Base-by-base conservation (phyloP, 2,329 filamentous ascomycete genomes). In the Ophiocordyceps sinensis region DNA sequence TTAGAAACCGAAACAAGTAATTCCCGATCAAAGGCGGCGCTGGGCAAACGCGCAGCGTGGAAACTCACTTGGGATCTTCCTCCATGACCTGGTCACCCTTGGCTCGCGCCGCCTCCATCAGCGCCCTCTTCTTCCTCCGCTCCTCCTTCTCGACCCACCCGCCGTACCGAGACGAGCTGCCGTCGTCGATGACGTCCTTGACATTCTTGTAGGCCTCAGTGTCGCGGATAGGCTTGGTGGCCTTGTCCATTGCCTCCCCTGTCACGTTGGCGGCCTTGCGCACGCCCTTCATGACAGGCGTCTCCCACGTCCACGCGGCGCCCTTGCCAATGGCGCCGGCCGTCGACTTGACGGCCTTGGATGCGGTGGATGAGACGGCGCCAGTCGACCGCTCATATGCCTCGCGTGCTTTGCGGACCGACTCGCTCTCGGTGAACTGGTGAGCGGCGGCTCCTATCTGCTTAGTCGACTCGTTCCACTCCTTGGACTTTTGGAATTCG, bases 381-480 rank as follows among this genome's bases (percentile, higher is more conserved):
- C 84, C 85, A 3, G 87, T 85, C 8, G 88, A 88, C 50, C 84
- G 81, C 54, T 85, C 79, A 59, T 94, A 95, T 8, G 86, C 89
- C 50, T 86, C 79, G 49, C 84, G 78, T 28, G 89, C 91, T 52
- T 79, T 78, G 55, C 86, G 82, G 14, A 98, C 85, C 15, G 82
- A 84, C 56, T 95, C 88, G 56, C 87, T 95, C 65, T 96, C 89
- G 28, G 81, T 81, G 57, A 98, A 91, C 54, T 95, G 80, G 56
- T 94, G 82, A 15, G 89, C 86, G 6, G 83, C 85, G 38, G 85
- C 85, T 15, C 85, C 84, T 35, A 98, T 75, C 49, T 91, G 85
- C 67, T 98, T 96, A 35, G 89, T 98, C 36, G 86, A 94, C 58
- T 98, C 91, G 56, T 98, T 94, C 91, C 91, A 98, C 61, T 98